phyloP scores from a whole-genome alignment of 2,329 filamentous ascomycete genomes.

The Fonsecaea monophora region DNA sequence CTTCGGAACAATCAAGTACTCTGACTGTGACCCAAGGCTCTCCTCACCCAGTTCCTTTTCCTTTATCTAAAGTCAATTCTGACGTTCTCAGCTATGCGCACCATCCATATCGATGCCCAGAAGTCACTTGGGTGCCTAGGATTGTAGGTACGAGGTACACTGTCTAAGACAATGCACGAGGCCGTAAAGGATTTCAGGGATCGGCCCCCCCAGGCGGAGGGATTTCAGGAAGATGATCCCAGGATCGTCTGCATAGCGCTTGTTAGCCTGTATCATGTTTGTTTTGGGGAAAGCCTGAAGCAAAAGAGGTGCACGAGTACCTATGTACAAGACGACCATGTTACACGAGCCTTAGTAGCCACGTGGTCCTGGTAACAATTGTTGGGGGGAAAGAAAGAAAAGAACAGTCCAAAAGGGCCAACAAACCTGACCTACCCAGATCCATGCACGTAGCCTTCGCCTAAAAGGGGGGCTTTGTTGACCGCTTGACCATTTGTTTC shows the following conservation, averaged over 20 bases:
- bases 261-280: constrained; percentile 8
- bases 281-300: background rate
- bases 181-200: background rate
- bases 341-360: constrained; percentile 14
- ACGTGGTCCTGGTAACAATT: constrained; percentile 14
- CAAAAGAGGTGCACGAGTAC: background rate
- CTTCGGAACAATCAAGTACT: background rate
- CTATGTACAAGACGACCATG: background rate
- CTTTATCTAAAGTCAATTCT: background rate
- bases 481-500: background rate
- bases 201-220: background rate
- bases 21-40: background rate
- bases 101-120: background rate
- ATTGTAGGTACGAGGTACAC: background rate
- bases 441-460: background rate
- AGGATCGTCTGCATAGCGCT: constrained; percentile 15
- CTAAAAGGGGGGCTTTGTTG: background rate
- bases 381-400: background rate
- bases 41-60: background rate
- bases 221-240: background rate
- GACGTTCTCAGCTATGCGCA: background rate
- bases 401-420: background rate
- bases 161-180: background rate
- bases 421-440: background rate
- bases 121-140: background rate